Evolutionary conservation across 169 alveolate species (phyloP).

Genomic region (Ichthyophthirius multifiliis): DNA sequence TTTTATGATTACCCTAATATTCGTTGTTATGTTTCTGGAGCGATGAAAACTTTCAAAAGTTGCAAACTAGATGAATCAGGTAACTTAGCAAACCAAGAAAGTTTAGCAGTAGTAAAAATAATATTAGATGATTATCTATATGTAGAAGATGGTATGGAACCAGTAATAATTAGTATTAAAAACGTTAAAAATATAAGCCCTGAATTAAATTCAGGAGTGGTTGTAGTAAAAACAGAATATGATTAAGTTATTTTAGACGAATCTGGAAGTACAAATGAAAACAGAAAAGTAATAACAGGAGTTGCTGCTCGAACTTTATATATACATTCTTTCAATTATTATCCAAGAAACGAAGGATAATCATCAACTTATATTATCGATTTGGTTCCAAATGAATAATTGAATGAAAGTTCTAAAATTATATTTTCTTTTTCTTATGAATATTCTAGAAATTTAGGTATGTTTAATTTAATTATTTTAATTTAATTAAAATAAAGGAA

Average conservation of each 20-base stretch:
- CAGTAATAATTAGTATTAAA: conserved; percentile 18
- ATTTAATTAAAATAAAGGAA: background rate
- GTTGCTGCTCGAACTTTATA: conserved; percentile 4
- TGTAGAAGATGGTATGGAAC: conserved; percentile 37
- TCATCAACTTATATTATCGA: background rate
- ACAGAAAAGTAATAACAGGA: conserved; percentile 33
- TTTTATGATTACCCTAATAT: background rate
- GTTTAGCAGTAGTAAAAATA: background rate
- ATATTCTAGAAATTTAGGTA: conserved; percentile 25
- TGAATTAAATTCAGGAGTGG: conserved; percentile 26
- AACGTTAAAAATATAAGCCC: conserved; percentile 21
- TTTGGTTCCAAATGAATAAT: background rate
- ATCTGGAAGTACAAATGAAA: conserved; percentile 24
- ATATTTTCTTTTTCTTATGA: conserved; percentile 16
- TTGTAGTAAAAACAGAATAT: conserved; percentile 13
- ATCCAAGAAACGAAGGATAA: conserved; percentile 34
- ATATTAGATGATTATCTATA: conserved; percentile 17
- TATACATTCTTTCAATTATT: background rate
- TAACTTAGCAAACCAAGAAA: too few species aligned
- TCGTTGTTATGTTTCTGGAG: background rate
- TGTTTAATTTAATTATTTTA: conserved; percentile 11
- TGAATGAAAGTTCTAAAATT: background rate
- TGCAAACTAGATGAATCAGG: background rate
- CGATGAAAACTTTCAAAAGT: conserved; percentile 3
- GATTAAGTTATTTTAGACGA: conserved; percentile 32